Evolutionary conservation across 2,329 filamentous ascomycete genomes (phyloP), one percentile per base, ranked within the genome.

Genomic region (Talaromyces verruculosus): DNA sequence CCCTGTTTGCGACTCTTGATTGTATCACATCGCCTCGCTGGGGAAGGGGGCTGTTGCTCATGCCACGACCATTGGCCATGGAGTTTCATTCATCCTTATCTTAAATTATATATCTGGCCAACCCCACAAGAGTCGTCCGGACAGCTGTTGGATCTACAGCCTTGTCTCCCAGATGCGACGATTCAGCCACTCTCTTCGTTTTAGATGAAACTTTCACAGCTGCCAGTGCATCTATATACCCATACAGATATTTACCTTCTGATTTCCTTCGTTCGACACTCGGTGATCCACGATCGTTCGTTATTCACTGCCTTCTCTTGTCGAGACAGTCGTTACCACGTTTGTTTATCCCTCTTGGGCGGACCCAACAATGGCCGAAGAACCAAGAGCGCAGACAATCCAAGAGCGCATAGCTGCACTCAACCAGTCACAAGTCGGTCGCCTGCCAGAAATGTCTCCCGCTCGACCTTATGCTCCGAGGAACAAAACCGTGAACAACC

Each of bases 401-500:
- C 79, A 82, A 69, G 74, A 81, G 70, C 78, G 81, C 55, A 82
- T 83, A 65, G 78, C 78, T 63, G 77, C 79, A 39, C 72, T 83
- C 63, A 82, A 82, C 67, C 76, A 77, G 66, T 74, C 78, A 47
- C 80, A 82, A 68, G 71, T 79, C 63, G 77, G 75, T 60, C 75
- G 76, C 61, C 71, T 73, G 51, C 71, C 73, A 64, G 72, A 75
- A 57, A 72, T 69, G 53, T 70, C 72, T 68, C 73, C 69, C 70
- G 64, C 72, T 66, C 72, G 69, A 62, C 73, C 77, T 59, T 71
- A 72, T 37, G 65, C 71, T 22, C 61, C 73, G 61, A 70, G 74
- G 61, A 69, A 73, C 67, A 74, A 74, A 68, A 71, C 77, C 19
- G 66, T 76, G 70, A 76, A 79, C 67, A 75, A 76, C 45, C 73